phyloP scores from a whole-genome alignment of 306 rosid genomes.

The Carpinus viminea region DNA sequence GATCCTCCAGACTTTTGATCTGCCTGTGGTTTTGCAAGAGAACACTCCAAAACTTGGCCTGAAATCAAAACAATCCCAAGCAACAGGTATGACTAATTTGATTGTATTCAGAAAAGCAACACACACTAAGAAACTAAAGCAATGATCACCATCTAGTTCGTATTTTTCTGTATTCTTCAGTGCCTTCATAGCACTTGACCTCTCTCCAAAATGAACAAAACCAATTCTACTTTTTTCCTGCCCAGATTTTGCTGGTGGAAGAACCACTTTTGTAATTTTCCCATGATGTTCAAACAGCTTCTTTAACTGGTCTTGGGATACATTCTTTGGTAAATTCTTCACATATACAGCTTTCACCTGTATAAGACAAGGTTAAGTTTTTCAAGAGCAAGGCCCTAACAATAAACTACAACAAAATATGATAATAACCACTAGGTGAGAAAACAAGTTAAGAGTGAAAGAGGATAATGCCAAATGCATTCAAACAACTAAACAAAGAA shows the following conservation, averaged over 20 bases:
- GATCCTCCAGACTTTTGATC: conserved; percentile 79
- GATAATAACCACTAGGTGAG: neutral
- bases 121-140: neutral
- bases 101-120: conserved; percentile 1
- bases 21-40: conserved; percentile 96
- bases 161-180: conserved; percentile 86
- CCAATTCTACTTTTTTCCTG: conserved; percentile 90
- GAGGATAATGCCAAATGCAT: neutral
- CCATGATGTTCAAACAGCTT: conserved; percentile 92
- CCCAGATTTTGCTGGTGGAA: conserved; percentile 88
- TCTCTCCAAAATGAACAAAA: conserved; percentile 92
- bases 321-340: conserved; percentile 82
- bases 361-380: conserved; percentile 17
- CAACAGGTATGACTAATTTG: conserved; percentile 23
- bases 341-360: conserved; percentile 97
- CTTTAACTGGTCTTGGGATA: conserved; percentile 89
- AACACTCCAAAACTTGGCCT: conserved; percentile 91
- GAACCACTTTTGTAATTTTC: conserved; percentile 91
- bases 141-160: conserved; percentile 69
- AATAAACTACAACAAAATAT: neutral
- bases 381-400: conserved; percentile 23
- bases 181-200: conserved; percentile 94
- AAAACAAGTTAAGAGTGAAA: conserved; percentile 1
- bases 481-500: neutral
- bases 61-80: conserved; percentile 23